Conservation (phyloP, 257 asterid genomes). For the Fraxinus excelsior region DNA sequence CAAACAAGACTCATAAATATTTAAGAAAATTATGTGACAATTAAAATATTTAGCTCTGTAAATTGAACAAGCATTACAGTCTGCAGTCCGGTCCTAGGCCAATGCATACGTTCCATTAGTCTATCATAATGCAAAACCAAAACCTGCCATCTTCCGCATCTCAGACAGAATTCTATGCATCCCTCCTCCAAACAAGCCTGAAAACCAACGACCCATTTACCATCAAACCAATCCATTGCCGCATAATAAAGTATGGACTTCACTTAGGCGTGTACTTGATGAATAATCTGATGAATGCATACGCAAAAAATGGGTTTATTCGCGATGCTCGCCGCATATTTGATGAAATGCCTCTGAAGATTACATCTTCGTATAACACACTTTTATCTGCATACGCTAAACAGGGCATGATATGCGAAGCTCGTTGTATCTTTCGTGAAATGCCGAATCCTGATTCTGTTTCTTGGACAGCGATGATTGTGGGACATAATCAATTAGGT, state of each 20-base stretch:
- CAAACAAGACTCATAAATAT: too few species aligned
- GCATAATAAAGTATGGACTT: conserved; percentile 57
- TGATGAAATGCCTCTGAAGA: conserved; percentile 68
- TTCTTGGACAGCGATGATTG: conserved; percentile 85
- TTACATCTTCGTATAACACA: conserved; percentile 72
- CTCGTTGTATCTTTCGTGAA: conserved; percentile 47
- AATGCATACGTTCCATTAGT: too few species aligned
- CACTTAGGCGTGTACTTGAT: conserved; percentile 56
- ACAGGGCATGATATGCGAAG: conserved; percentile 53
- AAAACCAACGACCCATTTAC: conserved; percentile 43
- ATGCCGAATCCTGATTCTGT: conserved; percentile 69
- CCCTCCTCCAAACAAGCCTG: conserved; percentile 66
- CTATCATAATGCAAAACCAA: too few species aligned
- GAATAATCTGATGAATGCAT: conserved; percentile 69
- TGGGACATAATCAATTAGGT: conserved; percentile 64
- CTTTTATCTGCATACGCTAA: conserved; percentile 74
- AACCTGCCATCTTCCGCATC: conserved; percentile 22
- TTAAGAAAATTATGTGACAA: too few species aligned
- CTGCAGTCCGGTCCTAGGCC: too few species aligned
- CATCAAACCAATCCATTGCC: conserved; percentile 54
- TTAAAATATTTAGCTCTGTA: too few species aligned
- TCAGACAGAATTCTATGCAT: conserved; percentile 40
- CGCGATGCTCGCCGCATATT: conserved; percentile 61
- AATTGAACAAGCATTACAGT: too few species aligned
- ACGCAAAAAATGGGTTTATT: conserved; percentile 55